Evolutionary conservation across 106 monocot genomes (phyloP), one percentile per base, ranked within the genome.

Genomic region (Gastrodia elata): DNA sequence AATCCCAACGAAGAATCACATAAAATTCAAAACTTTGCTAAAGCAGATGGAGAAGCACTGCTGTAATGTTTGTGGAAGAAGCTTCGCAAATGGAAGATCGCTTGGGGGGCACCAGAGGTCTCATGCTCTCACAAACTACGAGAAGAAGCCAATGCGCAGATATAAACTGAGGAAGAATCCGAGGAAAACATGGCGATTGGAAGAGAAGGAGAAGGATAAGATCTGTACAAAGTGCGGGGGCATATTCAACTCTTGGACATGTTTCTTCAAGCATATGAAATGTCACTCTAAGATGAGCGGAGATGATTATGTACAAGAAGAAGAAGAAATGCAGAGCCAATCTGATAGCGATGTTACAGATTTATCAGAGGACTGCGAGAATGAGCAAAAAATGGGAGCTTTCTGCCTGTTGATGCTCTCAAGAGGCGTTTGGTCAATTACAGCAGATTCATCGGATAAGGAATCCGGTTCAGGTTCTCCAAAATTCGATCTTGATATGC

Each of bases 401-500:
- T 22, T 65, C 20, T 35, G 4, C 30, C 65, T 75, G 43, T 34
- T 75, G 75, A 67, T 75, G 75, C 67, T 75, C 15, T 75, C 74
- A 10, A 74, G 61, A 64, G 61, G 10, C 28, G 25, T 30, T 27
- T 25, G 25, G 20, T 64, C 61, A 28, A 30, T 64, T 64, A 28
- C 61, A 28, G 15, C 61, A 28, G 15, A 56, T 5, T 56, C 22
- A n/a, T 56, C 55, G 15, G 42, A 42, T 42, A 42, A 42, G 14
- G 42, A 9, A 9, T n/a, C 22, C 5, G 7, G 22, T 52, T 52
- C 52, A 42, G 42, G 42, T 42, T 42, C 14, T 1, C 2, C 42
- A 42, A 14, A 8, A 42, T 42, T 14, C 42, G n/a, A 52, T 52
- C 22, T 22, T 22, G n/a, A 2, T n/a, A 61, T 32, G 61, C 26